Base-by-base conservation (phyloP, 352 stramenopile species). In the Globisporangium recalcitrans region DNA sequence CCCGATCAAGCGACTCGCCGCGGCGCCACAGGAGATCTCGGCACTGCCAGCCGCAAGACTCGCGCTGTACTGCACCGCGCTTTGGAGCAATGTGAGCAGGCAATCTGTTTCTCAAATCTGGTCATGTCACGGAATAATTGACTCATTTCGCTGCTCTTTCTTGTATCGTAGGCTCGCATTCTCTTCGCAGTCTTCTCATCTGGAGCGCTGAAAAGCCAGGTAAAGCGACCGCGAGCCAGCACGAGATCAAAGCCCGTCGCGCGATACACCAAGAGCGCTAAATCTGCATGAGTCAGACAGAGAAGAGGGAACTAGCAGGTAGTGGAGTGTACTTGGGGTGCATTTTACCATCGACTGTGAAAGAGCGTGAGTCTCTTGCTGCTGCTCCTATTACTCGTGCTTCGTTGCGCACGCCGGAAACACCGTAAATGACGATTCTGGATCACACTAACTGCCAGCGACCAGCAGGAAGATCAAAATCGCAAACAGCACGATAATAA, bases 401-500 rank as follows among this genome's bases (percentile, higher is more conserved):
- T 14, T 8, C 4, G 36, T 56, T 56, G 29, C n/a, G 34, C 26
- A 34, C 58, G 21, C 22, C 51, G 34, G 34, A 13, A 42, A n/a
- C 13, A 38, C 34, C 13, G 34, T 49, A 19, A 24, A 16, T 4
- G n/a, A 1, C 3, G 26, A 24, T 26, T 42, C 51, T 61, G 31
- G 55, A 51, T 9, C 36, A 24, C 16, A 38, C 55, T 69, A 83
- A 52, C 81, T 79, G 31, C 86, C 84, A 3, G 81, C 78, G 31
- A 96, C 62, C n/a, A 97, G 71, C 19, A 96, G 75, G 69, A 97
- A 89, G 54, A 95, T 85, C 64, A 97, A 80, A 63, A 96, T 92
- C 59, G 86, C 73, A 53, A 89, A 69, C 27, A 96, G 74, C 44
- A 96, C 75, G 60, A 94, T 67, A 72, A 97, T 97, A 63, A 87